Conservation (phyloP, 1,139 yeast genomes). For the Hansenula lynferdii region DNA sequence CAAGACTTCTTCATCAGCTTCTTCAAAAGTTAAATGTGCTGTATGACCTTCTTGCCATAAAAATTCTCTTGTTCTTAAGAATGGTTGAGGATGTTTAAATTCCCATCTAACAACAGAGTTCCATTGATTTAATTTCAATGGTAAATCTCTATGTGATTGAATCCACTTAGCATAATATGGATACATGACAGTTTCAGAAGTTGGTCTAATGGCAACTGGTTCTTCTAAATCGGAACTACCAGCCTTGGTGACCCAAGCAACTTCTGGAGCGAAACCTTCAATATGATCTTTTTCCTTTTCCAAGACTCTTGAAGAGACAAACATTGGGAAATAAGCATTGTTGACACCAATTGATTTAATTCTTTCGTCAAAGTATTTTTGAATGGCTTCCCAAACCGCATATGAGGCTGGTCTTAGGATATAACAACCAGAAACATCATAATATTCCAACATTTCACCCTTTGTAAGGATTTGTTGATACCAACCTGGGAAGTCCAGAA, state of each 20-base stretch:
- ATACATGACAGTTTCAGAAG: slow-evolving; percentile 99
- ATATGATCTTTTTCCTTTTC: slow-evolving; percentile 98
- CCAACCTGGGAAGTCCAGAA: slow-evolving; percentile 93
- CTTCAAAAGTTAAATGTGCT: slow-evolving; percentile 80
- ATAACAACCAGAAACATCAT: slow-evolving; percentile 98
- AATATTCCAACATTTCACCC: slow-evolving; percentile 98
- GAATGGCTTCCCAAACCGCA: slow-evolving; percentile 92
- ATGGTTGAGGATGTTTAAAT: slow-evolving; percentile 99
- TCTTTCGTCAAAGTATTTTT: slow-evolving; percentile 73
- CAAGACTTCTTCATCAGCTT: slow-evolving; percentile 78
- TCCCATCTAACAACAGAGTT: slow-evolving; percentile 99
- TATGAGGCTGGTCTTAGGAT: slow-evolving; percentile 96
- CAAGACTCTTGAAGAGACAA: slow-evolving; percentile 85
- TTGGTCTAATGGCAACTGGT: slow-evolving; percentile 98
- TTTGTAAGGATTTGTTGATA: slow-evolving; percentile 92
- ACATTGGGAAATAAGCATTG: slow-evolving; percentile 98
- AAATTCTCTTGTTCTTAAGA: slow-evolving; percentile 97
- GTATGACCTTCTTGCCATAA: slow-evolving; percentile 99
- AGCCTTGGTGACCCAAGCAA: slow-evolving; percentile 99
- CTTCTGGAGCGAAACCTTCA: slow-evolving; percentile 99
- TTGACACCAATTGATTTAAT: slow-evolving; percentile 89
- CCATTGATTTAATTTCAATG: slow-evolving; percentile 97
- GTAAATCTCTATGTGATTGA: slow-evolving; percentile 96
- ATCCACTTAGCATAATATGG: slow-evolving; percentile 99
- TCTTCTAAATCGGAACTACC: slow-evolving; percentile 93